Evolutionary conservation across 148 eudicot genomes (phyloP), one percentile per base, ranked within the genome.

Genomic region (Cornus florida): DNA sequence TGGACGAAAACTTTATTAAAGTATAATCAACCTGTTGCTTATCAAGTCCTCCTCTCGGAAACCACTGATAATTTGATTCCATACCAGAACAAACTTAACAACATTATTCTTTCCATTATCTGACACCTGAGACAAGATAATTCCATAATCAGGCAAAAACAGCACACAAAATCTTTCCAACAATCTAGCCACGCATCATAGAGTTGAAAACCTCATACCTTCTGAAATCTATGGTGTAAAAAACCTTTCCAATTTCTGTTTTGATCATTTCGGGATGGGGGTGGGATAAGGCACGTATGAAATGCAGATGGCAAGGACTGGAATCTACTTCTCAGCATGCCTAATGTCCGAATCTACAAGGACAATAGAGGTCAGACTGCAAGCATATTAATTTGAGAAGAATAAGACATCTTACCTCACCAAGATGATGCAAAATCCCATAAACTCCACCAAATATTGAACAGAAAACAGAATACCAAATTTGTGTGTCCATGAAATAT

Each of bases 381-480:
- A 20, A 24, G 16, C 59, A 73, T 43, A 69, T 4, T 32, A 59
- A 4, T 67, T 72, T 13, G 69, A 62, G 24, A 8, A 71, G 60
- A 70, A 59, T 68, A 17, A 84, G 80, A 66, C 23, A 20, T 64
- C 85, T 83, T 73, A 93, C 99, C 90, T 96, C 99, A 79, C 99
- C 99, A 80, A 96, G 95, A 90, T 94, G 99, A 86, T 94, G 87
- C 81, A 96, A 69, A 85, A 91, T 87, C 80, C 99, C 99, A 83
- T 89, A 91, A 62, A 94, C 56, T 73, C 99, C 98, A 60, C 99
- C 99, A 86, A 93, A 96, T 38, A 92, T 77, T 39, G 99, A 78
- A 81, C 98, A 96, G 82, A 88, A 91, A 80, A 96, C 94, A 75
- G 99, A 96, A 91, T 96, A 96, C 99, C 99, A 96, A 72, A 96